Conservation (phyloP, 2,329 filamentous ascomycete species). For the Cladosporium sp. region DNA sequence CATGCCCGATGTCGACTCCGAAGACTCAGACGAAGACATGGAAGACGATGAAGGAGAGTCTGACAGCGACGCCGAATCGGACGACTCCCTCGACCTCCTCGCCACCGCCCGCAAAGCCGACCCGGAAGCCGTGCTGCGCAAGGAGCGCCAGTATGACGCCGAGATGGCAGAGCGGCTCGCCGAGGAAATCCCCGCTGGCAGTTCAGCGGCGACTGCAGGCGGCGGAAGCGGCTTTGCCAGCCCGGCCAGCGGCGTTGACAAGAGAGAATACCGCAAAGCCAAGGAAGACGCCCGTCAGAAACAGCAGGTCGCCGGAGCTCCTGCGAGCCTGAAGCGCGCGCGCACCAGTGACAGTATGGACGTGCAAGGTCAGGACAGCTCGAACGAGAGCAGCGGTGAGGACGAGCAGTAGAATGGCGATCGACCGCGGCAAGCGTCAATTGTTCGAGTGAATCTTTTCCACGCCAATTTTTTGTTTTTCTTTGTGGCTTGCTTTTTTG, state of each 20-base stretch:
- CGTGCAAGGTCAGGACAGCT: constrained; percentile 22
- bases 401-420: constrained; percentile 20
- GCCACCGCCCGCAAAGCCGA: constrained; percentile 47
- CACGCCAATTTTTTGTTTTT: too few species aligned
- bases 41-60: constrained; percentile 33
- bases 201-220: constrained; percentile 49
- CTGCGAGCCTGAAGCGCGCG: constrained; percentile 20
- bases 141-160: constrained; percentile 50
- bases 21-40: constrained; percentile 25
- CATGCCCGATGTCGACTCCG: constrained; percentile 27
- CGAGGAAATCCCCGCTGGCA: constrained; percentile 51
- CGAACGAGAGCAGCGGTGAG: constrained; percentile 14
- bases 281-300: constrained; percentile 20
- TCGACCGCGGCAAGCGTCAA: not conserved
- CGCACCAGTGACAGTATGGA: constrained; percentile 28
- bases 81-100: constrained; percentile 47
- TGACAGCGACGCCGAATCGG: constrained; percentile 35
- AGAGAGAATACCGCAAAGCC: constrained; percentile 24
- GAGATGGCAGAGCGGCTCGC: constrained; percentile 49
- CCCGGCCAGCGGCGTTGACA: constrained; percentile 33
- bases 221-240: constrained; percentile 51
- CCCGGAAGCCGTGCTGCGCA: constrained; percentile 41
- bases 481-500: too few species aligned
- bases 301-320: not conserved
- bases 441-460: too few species aligned